phyloP scores from a whole-genome alignment of 345 rosid species.

The Lagerstroemia speciosa region DNA sequence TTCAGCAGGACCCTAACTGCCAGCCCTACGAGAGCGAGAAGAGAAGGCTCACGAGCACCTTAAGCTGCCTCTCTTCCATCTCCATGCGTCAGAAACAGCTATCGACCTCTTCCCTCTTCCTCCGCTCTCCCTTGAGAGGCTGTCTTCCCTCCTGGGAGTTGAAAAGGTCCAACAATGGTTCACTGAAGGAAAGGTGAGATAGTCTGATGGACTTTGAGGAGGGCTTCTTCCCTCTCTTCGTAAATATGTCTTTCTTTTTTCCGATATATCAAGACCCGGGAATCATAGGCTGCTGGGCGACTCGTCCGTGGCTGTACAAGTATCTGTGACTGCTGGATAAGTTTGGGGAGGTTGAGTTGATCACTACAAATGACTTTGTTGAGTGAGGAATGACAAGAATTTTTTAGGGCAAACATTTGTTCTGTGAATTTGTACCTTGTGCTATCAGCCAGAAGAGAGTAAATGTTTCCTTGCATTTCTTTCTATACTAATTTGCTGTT shows the following conservation, averaged over 20 bases:
- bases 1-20: constrained; percentile 45
- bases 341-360: not conserved
- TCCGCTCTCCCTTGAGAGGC: constrained; percentile 77
- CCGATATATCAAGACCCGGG: not conserved
- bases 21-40: constrained; percentile 57
- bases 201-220: not conserved
- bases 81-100: constrained; percentile 76
- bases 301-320: not conserved
- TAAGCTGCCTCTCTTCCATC: constrained; percentile 70
- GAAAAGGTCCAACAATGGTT: constrained; percentile 48
- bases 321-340: not conserved
- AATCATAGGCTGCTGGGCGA: not conserved
- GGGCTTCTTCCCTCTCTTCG: not conserved
- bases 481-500: not conserved
- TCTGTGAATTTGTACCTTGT: not conserved
- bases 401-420: not conserved
- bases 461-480: not conserved
- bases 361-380: not conserved
- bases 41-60: constrained; percentile 49
- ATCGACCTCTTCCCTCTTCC: constrained; percentile 54
- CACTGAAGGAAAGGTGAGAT: constrained; percentile 63
- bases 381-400: not conserved
- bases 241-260: not conserved
- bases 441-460: not conserved
- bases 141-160: constrained; percentile 80